Evolutionary conservation across 1,284 basidiomycete genomes (phyloP).

Genomic region (Cryptococcus maquisensis): DNA sequence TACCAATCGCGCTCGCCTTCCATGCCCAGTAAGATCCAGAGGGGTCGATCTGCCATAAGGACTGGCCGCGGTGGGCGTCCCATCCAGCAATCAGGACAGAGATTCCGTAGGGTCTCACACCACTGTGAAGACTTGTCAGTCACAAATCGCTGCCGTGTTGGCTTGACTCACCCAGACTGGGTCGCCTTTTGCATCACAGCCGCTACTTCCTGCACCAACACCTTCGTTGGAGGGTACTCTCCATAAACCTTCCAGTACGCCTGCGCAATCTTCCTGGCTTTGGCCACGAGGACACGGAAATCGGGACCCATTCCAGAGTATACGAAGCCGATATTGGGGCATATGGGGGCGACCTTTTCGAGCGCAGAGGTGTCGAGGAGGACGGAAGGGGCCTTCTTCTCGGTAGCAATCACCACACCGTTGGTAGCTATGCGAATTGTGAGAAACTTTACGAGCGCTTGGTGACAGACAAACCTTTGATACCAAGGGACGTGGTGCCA

Average conservation of each 20-base stretch:
- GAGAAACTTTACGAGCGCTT: background rate
- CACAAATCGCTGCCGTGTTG: background rate
- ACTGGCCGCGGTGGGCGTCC: constrained; percentile 86
- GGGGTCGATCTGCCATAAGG: constrained; percentile 96
- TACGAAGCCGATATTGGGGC: constrained; percentile 98
- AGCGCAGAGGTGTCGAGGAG: constrained; percentile 96
- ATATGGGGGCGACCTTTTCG: constrained; percentile 93
- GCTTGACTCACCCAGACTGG: constrained; percentile 82
- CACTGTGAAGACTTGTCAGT: constrained; percentile 54
- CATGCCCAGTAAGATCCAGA: constrained; percentile 99
- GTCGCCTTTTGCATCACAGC: constrained; percentile 99
- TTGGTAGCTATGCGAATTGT: constrained; percentile 68
- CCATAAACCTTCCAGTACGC: constrained; percentile 99
- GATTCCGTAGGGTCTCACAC: constrained; percentile 96
- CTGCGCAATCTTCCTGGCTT: constrained; percentile 95
- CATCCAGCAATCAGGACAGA: constrained; percentile 94
- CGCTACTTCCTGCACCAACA: constrained; percentile 94
- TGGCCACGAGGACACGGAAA: constrained; percentile 87
- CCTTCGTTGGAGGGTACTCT: constrained; percentile 96
- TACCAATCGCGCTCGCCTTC: constrained; percentile 99
- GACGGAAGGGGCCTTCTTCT: constrained; percentile 97
- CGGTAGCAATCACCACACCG: constrained; percentile 97
- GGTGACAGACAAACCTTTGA: constrained; percentile 71
- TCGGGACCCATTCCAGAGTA: constrained; percentile 99
- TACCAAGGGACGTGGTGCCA: constrained; percentile 94